A percentile compares a stretch with the other conserved stretches of the same genome.
phyloP scores from a whole-genome alignment of 2,329 filamentous ascomycete genomes.

The Aciculosporium take region DNA sequence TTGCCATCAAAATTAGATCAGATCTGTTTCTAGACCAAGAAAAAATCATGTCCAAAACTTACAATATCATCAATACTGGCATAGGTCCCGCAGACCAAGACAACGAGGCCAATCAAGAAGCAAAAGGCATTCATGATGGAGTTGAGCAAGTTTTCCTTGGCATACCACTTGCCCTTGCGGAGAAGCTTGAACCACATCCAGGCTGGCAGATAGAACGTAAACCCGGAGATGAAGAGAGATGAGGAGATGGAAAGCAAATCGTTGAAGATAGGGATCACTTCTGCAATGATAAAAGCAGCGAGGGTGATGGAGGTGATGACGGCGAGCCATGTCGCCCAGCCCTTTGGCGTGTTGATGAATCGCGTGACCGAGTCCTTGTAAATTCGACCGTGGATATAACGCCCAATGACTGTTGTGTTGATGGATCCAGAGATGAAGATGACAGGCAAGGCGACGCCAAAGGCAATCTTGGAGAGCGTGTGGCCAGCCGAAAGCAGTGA shows the following conservation, averaged over 20 bases:
- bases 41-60: slow-evolving; percentile 3
- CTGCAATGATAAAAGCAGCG: slow-evolving; percentile 54
- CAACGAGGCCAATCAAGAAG: slow-evolving; percentile 14
- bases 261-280: slow-evolving; percentile 58
- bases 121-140: slow-evolving; percentile 12
- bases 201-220: slow-evolving; percentile 23
- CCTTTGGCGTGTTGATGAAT: slow-evolving; percentile 33
- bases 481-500: slow-evolving; percentile 51
- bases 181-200: slow-evolving; percentile 27
- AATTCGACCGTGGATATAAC: slow-evolving; percentile 32
- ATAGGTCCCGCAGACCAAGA: slow-evolving; percentile 14
- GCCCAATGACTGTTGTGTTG: slow-evolving; percentile 36
- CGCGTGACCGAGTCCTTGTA: slow-evolving; percentile 28
- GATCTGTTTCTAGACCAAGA: background rate
- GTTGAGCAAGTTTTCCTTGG: slow-evolving; percentile 14
- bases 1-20: background rate
- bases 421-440: slow-evolving; percentile 64
- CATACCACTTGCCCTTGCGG: slow-evolving; percentile 13
- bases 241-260: slow-evolving; percentile 42
- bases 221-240: slow-evolving; percentile 31
- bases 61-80: slow-evolving; percentile 15
- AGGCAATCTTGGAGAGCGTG: slow-evolving; percentile 50
- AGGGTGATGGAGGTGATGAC: slow-evolving; percentile 45
- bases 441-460: slow-evolving; percentile 55
- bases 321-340: slow-evolving; percentile 40